Conservation (phyloP, 1,139 yeast genomes). For the Geotrichum aggregatum region DNA sequence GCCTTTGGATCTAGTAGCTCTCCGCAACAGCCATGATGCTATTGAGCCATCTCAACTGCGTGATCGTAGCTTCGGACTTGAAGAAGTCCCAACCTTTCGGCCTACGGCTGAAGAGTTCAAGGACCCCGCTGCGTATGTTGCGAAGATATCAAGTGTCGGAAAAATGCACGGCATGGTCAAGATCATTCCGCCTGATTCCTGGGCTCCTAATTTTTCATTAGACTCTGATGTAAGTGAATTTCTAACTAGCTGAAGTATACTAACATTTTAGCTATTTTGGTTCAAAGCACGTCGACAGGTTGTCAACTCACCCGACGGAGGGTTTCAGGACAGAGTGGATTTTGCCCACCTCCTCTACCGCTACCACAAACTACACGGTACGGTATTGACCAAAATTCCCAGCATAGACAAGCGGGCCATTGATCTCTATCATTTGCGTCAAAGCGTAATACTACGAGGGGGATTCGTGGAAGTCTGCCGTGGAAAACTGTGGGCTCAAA, state of each 20-base stretch:
- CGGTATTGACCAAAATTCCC: conserved; percentile 36
- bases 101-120: conserved; percentile 46
- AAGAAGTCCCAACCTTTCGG: conserved; percentile 48
- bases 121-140: conserved; percentile 49
- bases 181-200: conserved; percentile 50
- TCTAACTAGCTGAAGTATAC: conserved; percentile 20
- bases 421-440: conserved; percentile 39
- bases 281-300: conserved; percentile 55
- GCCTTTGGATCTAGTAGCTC: conserved; percentile 42
- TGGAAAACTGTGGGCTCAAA: conserved; percentile 43
- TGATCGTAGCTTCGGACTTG: conserved; percentile 24
- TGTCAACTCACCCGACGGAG: conserved; percentile 40
- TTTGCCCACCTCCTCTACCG: conserved; percentile 36
- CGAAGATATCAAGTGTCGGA: conserved; percentile 47
- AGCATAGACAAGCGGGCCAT: conserved; percentile 39
- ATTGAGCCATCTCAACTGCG: neutral
- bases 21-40: conserved; percentile 29
- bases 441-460: conserved; percentile 39
- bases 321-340: conserved; percentile 29
- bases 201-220: conserved; percentile 44
- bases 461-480: conserved; percentile 42
- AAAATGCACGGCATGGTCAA: conserved; percentile 67
- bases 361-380: conserved; percentile 36
- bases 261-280: conserved; percentile 34
- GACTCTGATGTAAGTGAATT: conserved; percentile 44